A percentile compares a stretch with the other conserved stretches of the same genome.
Conservation (phyloP, 805 yeast genomes). For the Yarrowia divulgata region DNA sequence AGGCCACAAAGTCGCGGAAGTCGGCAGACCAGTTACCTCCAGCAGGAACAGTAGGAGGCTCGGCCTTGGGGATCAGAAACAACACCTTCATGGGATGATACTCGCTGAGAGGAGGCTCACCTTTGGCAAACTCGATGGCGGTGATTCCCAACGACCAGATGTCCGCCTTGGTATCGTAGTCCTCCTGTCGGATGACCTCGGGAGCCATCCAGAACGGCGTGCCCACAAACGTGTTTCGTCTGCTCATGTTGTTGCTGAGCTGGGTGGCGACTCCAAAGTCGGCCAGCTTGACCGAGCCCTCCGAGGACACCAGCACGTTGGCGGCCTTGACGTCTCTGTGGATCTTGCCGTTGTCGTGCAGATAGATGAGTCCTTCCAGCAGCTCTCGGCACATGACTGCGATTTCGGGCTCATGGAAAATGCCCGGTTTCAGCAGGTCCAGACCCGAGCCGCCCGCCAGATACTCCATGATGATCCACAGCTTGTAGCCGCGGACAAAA, state of each 20-base stretch:
- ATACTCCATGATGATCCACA: constrained; percentile 94
- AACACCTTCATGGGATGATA: constrained; percentile 80
- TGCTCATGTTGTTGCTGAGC: constrained; percentile 60
- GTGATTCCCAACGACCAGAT: constrained; percentile 98
- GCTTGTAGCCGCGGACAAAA: constrained; percentile 64
- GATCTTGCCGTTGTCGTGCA: constrained; percentile 76
- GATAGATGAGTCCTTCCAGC: constrained; percentile 73
- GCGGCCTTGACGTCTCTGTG: constrained; percentile 94
- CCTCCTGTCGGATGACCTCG: constrained; percentile 69
- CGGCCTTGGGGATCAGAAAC: constrained; percentile 68
- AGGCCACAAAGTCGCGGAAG: constrained; percentile 62
- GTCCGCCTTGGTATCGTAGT: constrained; percentile 87
- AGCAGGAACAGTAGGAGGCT: constrained; percentile 60
- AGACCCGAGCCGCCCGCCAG: constrained; percentile 95
- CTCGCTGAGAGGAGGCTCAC: constrained; percentile 79
- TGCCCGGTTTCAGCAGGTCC: constrained; percentile 63
- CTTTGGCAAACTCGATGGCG: constrained; percentile 81
- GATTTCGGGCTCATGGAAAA: constrained; percentile 64
- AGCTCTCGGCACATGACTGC: constrained; percentile 69
- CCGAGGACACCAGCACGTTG: constrained; percentile 74
- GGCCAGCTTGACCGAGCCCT: constrained; percentile 78
- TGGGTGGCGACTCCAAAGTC: constrained; percentile 96
- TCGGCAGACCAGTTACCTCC: constrained; percentile 54
- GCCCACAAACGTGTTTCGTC: constrained; percentile 84
- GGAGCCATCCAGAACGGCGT: constrained; percentile 99